Base-by-base conservation (phyloP, 1,284 basidiomycete species). In the Singerocomus rubriflavus region DNA sequence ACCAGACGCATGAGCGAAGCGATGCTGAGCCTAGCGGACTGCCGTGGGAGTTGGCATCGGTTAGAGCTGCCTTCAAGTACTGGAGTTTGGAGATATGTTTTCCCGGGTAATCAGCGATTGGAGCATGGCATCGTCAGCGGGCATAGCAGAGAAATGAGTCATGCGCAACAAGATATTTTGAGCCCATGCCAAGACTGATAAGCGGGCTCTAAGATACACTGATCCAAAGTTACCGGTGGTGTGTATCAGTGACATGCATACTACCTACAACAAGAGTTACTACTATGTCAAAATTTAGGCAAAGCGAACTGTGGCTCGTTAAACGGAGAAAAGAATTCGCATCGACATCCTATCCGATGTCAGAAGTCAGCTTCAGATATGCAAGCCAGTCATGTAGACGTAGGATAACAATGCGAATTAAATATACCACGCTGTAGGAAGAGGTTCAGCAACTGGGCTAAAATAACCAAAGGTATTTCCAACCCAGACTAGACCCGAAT, bases 101-200 rank as follows among this genome's bases (percentile, higher is more conserved):
- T 54, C 37, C 44, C 55, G 40, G 44, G 46, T 32, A 54, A 54
- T 56, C 54, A 25, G 42, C 13, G 14, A 44, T 29, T 2, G 29
- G 44, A 57, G 45, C 45, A 57, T 49, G 55, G 31, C 5, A 37
- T 16, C 8, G 55, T 55, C 55, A 57, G 55, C 44, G 13, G 55
- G 31, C 42, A 16, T 45, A 26, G n/a, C 38, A 41, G 1, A 32
- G 35, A 38, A 36, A 54, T 49, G 42, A 50, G 27, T 16, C 27
- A 6, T 8, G 7, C n/a, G 31, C 29, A n/a, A 32, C 21, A 29
- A 16, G 33, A n/a, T 13, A 38, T 29, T 31, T 17, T 9, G 39
- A 21, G 29, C 32, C 45, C 50, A 16, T 31, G 16, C 4, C 6
- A 7, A 16, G 10, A 30, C 2, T 17, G 50, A 53, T 53, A 53